Conservation (phyloP, 306 rosid species). For the Castanospermum australe region DNA sequence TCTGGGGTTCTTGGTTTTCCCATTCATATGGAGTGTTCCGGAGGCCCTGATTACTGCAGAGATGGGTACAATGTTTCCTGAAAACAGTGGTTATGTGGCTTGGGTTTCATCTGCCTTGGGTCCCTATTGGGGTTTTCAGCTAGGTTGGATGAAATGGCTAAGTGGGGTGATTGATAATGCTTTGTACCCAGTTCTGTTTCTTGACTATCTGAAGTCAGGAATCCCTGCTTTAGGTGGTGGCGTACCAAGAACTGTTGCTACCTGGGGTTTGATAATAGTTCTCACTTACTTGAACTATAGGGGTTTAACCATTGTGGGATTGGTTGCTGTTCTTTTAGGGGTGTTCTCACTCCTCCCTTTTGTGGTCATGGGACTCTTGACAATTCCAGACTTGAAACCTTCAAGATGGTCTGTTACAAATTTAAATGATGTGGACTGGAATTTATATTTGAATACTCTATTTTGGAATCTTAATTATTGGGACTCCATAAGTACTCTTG, state of each 20-base stretch:
- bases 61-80: slow-evolving; percentile 90
- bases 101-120: slow-evolving; percentile 89
- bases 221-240: slow-evolving; percentile 71
- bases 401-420: slow-evolving; percentile 61
- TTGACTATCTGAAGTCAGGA: slow-evolving; percentile 66
- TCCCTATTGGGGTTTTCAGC: slow-evolving; percentile 84
- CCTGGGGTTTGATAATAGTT: slow-evolving; percentile 47
- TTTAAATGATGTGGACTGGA: slow-evolving; percentile 59
- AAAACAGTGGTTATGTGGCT: slow-evolving; percentile 79
- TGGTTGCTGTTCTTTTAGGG: slow-evolving; percentile 68
- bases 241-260: slow-evolving; percentile 50
- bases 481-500: slow-evolving; percentile 81
- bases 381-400: slow-evolving; percentile 64
- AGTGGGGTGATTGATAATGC: slow-evolving; percentile 83
- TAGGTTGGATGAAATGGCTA: slow-evolving; percentile 91
- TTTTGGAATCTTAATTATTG: slow-evolving; percentile 79
- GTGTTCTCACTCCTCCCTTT: slow-evolving; percentile 71
- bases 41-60: slow-evolving; percentile 81
- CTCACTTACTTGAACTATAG: slow-evolving; percentile 80
- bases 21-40: slow-evolving; percentile 82
- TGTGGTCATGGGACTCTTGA: slow-evolving; percentile 65
- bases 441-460: slow-evolving; percentile 64
- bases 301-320: slow-evolving; percentile 74
- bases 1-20: slow-evolving; percentile 64
- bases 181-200: slow-evolving; percentile 70